Conservation (phyloP, 2,329 filamentous ascomycete species). For the Tolypocladium endophyticum region DNA sequence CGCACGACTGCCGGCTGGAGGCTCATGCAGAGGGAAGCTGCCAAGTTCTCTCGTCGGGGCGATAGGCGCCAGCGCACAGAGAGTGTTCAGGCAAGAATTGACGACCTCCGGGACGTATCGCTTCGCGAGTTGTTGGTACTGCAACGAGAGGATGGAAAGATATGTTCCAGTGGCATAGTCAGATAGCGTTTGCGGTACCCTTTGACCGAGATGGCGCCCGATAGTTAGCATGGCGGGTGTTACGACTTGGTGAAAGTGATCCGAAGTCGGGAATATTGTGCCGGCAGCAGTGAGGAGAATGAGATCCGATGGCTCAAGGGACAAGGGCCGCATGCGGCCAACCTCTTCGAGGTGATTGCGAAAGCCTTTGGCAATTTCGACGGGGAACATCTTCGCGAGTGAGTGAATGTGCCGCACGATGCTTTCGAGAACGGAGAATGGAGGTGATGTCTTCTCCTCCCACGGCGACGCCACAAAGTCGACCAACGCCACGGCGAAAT, state of each 20-base stretch:
- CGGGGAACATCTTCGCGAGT: conserved; percentile 73
- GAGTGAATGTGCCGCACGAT: conserved; percentile 88
- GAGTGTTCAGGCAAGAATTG: conserved; percentile 67
- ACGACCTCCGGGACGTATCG: conserved; percentile 83
- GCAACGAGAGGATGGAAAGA: conserved; percentile 64
- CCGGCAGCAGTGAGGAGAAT: conserved; percentile 74
- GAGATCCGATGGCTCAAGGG: conserved; percentile 59
- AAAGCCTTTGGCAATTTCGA: conserved; percentile 68
- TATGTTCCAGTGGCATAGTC: conserved; percentile 69
- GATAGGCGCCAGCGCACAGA: conserved; percentile 55
- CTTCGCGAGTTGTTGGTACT: conserved; percentile 77
- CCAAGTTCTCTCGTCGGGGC: conserved; percentile 36
- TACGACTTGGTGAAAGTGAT: conserved; percentile 92
- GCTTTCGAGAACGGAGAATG: conserved; percentile 63
- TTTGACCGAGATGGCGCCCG: conserved; percentile 71
- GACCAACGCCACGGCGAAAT: conserved; percentile 56
- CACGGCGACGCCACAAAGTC: conserved; percentile 47
- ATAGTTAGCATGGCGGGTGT: conserved; percentile 86
- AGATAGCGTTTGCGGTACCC: conserved; percentile 50
- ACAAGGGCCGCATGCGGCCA: conserved; percentile 34
- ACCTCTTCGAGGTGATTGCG: conserved; percentile 59
- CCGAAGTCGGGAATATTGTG: conserved; percentile 84
- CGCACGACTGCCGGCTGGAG: conserved; percentile 40
- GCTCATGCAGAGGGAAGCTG: conserved; percentile 51
- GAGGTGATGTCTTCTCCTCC: conserved; percentile 30